These are phyloP conservation scores for Cyclotella kingstonii DNA, from an alignment of 108 stramenopile genomes.

Conservation along the genomic window DNA sequence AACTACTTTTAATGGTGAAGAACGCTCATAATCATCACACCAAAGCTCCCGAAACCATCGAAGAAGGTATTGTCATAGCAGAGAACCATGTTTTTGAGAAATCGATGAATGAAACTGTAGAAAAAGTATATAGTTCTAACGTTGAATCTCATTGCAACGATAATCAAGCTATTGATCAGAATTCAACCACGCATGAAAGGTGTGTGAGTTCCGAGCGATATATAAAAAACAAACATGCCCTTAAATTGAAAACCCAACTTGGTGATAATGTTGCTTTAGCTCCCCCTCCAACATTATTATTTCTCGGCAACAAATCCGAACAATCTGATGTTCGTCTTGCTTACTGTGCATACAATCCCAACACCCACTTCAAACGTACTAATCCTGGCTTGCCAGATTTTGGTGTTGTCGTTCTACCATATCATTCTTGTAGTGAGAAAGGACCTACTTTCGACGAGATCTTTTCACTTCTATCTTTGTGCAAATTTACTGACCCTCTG, in stretches of 20 bases:
- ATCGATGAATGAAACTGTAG: too few relatives aligned
- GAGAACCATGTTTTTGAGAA: not conserved
- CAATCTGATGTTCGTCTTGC: conserved; percentile 23
- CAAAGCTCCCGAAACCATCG: not conserved
- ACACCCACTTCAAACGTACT: conserved; percentile 59
- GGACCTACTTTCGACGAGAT: conserved; percentile 32
- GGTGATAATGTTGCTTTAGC: not conserved
- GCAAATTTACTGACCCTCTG: not conserved
- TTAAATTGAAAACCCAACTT: too few relatives aligned
- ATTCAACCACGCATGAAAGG: too few relatives aligned
- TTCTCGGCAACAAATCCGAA: not conserved
- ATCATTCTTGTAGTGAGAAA: conserved; percentile 16
- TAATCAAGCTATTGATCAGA: too few relatives aligned
- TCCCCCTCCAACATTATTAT: not conserved
- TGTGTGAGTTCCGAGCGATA: too few relatives aligned
- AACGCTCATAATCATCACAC: not conserved
- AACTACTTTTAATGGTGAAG: conserved; percentile 22
- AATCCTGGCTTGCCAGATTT: conserved; percentile 77
- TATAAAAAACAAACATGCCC: too few relatives aligned
- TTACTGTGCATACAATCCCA: conserved; percentile 75
- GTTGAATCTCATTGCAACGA: too few relatives aligned
- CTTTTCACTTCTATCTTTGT: conserved; percentile 34
- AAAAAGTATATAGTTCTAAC: too few relatives aligned
- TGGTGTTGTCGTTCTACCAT: conserved; percentile 63
- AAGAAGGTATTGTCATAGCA: not conserved